Evolutionary conservation across 371 early-diverging fungal species (phyloP).

Genomic region (Apophysomyces ossiformis): DNA sequence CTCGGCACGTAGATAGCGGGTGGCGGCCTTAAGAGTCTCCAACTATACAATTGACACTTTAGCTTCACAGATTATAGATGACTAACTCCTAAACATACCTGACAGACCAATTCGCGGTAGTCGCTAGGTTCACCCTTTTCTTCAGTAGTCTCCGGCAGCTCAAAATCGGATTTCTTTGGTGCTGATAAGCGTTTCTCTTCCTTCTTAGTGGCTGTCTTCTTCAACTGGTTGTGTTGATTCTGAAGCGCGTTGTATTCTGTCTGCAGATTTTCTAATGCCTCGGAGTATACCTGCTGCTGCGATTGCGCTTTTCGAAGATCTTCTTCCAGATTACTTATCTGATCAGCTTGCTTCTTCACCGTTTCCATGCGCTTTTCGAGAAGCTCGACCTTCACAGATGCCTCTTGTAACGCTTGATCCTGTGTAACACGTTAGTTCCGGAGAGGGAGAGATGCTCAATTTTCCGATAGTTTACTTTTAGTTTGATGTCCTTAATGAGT

Average conservation of each 20-base stretch:
- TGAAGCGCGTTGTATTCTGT: constrained; percentile 69
- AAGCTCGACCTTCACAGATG: constrained; percentile 74
- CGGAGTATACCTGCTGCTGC: constrained; percentile 72
- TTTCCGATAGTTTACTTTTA: constrained; percentile 55
- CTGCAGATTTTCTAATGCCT: constrained; percentile 76
- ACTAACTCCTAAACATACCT: constrained; percentile 11
- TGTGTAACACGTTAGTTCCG: constrained; percentile 16
- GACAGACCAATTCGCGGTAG: constrained; percentile 25
- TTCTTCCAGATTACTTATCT: constrained; percentile 62
- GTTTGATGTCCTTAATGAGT: constrained; percentile 72
- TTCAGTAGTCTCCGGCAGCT: constrained; percentile 17
- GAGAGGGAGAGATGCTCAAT: not conserved
- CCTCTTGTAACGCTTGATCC: constrained; percentile 81
- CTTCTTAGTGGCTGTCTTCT: constrained; percentile 50
- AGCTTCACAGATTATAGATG: not conserved
- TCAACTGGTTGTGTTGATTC: constrained; percentile 65
- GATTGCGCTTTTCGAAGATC: constrained; percentile 61
- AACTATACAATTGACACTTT: constrained; percentile 26
- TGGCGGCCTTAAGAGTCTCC: constrained; percentile 73
- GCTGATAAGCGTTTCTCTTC: constrained; percentile 46
- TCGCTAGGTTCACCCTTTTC: constrained; percentile 10
- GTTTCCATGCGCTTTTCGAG: constrained; percentile 77
- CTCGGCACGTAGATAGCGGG: constrained; percentile 80
- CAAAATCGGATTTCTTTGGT: constrained; percentile 31
- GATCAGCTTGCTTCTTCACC: constrained; percentile 71